phyloP scores from a whole-genome alignment of 495 filamentous ascomycete species.

The Apiosordaria backusii region DNA sequence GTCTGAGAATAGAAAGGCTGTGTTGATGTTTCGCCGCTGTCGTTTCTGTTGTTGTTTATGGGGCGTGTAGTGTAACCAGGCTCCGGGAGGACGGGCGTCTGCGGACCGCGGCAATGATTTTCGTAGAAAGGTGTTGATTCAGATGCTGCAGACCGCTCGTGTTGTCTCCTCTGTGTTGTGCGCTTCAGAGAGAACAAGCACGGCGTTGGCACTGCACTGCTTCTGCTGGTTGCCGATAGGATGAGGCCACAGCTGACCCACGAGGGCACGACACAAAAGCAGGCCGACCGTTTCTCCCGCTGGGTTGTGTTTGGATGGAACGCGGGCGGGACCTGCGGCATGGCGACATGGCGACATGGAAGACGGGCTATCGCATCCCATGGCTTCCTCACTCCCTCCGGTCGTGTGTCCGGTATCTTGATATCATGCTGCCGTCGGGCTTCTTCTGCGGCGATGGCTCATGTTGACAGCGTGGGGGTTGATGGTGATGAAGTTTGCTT shows the following conservation, averaged over 20 bases:
- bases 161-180: neutral
- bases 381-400: neutral
- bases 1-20: conserved; percentile 2
- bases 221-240: conserved; percentile 2
- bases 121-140: neutral
- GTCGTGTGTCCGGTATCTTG: neutral
- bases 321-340: neutral
- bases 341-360: neutral
- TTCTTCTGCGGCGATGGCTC: neutral
- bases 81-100: neutral
- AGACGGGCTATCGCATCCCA: neutral
- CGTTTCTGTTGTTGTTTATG: neutral
- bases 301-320: neutral
- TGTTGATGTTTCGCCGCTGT: neutral
- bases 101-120: neutral
- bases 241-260: neutral
- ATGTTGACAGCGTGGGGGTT: neutral
- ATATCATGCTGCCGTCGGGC: neutral
- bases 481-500: neutral
- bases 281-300: neutral
- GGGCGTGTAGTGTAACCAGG: neutral
- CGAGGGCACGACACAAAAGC: neutral
- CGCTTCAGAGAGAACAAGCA: neutral
- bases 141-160: neutral
- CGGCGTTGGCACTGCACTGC: neutral